These are phyloP conservation scores for Starmerella gropengiesseri DNA, from an alignment of 805 yeast species.

Conservation along the genomic window DNA sequence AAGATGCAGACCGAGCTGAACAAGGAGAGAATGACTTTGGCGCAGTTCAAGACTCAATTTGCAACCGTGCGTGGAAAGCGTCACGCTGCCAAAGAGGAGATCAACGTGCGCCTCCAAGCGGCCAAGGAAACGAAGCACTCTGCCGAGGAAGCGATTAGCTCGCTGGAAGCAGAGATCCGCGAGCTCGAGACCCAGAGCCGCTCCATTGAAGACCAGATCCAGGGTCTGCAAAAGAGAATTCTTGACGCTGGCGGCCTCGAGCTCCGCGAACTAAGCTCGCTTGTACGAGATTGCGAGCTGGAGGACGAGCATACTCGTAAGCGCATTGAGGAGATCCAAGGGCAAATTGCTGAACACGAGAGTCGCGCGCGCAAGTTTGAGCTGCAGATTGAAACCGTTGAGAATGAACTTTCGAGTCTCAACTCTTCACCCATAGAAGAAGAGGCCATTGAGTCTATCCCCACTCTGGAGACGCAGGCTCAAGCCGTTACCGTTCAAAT, in stretches of 20 bases:
- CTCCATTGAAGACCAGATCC: slow-evolving; percentile 46
- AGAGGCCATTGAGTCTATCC: slow-evolving; percentile 15
- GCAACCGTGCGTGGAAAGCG: slow-evolving; percentile 1
- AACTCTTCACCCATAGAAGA: slow-evolving; percentile 16
- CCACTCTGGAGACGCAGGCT: slow-evolving; percentile 1
- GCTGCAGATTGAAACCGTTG: slow-evolving; percentile 30
- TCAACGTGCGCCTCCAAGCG: slow-evolving; percentile 40
- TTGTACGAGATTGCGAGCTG: slow-evolving; percentile 61
- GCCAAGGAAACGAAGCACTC: slow-evolving; percentile 34
- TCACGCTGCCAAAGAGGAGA: slow-evolving; percentile 54
- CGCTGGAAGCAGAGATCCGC: slow-evolving; percentile 32
- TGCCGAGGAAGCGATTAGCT: slow-evolving; percentile 7
- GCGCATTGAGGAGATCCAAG: slow-evolving; percentile 44
- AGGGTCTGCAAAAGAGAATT: slow-evolving; percentile 57
- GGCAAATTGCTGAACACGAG: slow-evolving; percentile 26
- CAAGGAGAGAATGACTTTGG: slow-evolving; percentile 46
- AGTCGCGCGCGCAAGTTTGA: slow-evolving; percentile 15
- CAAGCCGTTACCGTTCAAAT: slow-evolving; percentile 2
- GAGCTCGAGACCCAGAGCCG: slow-evolving; percentile 44
- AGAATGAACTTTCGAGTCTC: slow-evolving; percentile 21
- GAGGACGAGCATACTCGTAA: slow-evolving; percentile 30
- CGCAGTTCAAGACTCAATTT: slow-evolving; percentile 33
- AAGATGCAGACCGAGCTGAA: slow-evolving; percentile 48
- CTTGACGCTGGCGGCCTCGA: slow-evolving; percentile 88
- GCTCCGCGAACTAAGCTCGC: slow-evolving; percentile 58